Percentiles rank a stretch among this genome's conserved stretches.
phyloP scores from a whole-genome alignment of 1,284 basidiomycete genomes.

The Veloboletus limbatus region DNA sequence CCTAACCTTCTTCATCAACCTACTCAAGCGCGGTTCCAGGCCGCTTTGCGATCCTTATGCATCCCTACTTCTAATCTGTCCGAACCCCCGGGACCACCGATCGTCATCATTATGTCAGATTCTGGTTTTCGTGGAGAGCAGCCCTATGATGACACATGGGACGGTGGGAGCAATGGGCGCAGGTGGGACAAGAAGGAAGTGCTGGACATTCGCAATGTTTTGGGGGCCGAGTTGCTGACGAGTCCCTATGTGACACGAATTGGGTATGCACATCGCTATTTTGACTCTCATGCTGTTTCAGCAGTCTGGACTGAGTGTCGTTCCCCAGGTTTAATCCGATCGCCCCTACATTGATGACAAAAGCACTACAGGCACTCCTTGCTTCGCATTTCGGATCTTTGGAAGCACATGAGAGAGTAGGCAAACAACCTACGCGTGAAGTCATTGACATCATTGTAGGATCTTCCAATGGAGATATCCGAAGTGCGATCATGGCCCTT shows the following conservation, averaged over 20 bases:
- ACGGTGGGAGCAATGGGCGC: constrained; percentile 39
- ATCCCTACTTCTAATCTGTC: constrained; percentile 33
- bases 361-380: constrained; percentile 72
- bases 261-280: constrained; percentile 45
- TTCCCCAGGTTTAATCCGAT: constrained; percentile 82
- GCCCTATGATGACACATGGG: constrained; percentile 51
- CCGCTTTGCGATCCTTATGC: constrained; percentile 60
- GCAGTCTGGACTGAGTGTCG: constrained; percentile 2
- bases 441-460: constrained; percentile 74
- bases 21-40: constrained; percentile 78
- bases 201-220: constrained; percentile 65
- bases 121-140: constrained; percentile 70
- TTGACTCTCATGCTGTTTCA: neutral
- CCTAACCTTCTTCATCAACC: constrained; percentile 82
- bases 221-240: constrained; percentile 58
- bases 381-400: constrained; percentile 41
- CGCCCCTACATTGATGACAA: constrained; percentile 80
- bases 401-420: constrained; percentile 5
- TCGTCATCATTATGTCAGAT: constrained; percentile 86
- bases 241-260: constrained; percentile 74
- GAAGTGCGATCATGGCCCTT: constrained; percentile 89
- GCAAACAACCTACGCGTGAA: constrained; percentile 53
- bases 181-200: constrained; percentile 47
- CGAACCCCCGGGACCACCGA: constrained; percentile 48
- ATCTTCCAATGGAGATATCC: constrained; percentile 85